These are phyloP conservation scores for Aspergillus taichungensis DNA, from an alignment of 495 filamentous ascomycete genomes.

Conservation along the genomic window DNA sequence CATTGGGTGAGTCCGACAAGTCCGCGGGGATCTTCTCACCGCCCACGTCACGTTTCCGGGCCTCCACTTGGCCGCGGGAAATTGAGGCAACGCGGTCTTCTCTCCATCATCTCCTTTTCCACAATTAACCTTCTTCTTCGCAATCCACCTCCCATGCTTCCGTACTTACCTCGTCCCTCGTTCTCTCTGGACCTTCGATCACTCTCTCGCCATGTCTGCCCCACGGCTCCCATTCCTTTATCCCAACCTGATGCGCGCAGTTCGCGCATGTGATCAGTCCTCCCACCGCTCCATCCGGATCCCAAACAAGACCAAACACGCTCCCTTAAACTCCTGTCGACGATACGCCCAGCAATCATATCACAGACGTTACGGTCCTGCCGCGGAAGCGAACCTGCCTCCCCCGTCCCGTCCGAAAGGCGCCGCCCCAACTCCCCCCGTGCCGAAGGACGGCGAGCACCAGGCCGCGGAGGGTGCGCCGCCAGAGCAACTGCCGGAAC, in stretches of 20 bases:
- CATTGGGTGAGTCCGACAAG: conserved; percentile 11
- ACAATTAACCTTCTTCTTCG: background rate
- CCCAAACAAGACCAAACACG: conserved; percentile 10
- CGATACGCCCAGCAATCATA: conserved; percentile 34
- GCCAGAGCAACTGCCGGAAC: conserved; percentile 7
- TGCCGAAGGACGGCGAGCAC: conserved; percentile 13
- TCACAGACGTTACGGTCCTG: conserved; percentile 43
- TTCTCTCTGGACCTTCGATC: background rate
- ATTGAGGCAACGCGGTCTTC: conserved; percentile 3
- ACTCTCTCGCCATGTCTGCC: conserved; percentile 47
- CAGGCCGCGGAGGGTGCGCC: conserved; percentile 5
- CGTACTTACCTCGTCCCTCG: background rate
- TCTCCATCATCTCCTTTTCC: background rate
- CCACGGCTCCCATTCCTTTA: conserved; percentile 66
- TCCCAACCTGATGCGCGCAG: conserved; percentile 51
- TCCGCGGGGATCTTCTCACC: conserved; percentile 6
- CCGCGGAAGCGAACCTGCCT: conserved; percentile 37
- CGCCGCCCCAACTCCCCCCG: conserved; percentile 8
- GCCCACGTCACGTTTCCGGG: conserved; percentile 22
- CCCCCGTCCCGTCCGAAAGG: conserved; percentile 26
- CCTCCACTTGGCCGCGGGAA: conserved; percentile 28
- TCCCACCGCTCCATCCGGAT: conserved; percentile 23
- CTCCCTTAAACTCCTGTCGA: conserved; percentile 33
- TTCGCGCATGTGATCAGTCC: conserved; percentile 29
- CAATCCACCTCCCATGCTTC: conserved; percentile 8